Base-by-base conservation (phyloP, 306 rosid genomes). In the Trifolium dubium region DNA sequence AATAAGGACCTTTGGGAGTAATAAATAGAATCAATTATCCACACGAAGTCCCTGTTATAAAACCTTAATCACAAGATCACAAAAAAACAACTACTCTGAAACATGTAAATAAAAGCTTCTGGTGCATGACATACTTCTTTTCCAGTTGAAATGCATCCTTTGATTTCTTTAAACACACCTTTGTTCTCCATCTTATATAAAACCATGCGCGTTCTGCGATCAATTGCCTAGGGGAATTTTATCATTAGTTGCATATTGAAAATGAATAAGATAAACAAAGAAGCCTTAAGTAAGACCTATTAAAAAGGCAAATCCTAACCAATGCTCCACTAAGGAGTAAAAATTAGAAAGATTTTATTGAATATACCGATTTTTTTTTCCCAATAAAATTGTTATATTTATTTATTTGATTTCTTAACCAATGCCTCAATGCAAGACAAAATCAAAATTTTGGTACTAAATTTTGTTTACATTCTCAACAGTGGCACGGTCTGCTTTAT, bases 91-190 rank as follows among this genome's bases (percentile, higher is more conserved):
- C 23, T n/a, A n/a, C n/a, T n/a, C n/a, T 23, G 23, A 23, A 23
- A 23, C 23, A 23, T 23, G 23, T 23, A 23, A 23, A 23, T 23
- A 23, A 23, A 23, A 23, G 23, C 23, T 23, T 23, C 23, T 3
- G 5, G 5, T 32, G 41, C 28, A 32, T 32, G 5, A 32, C 5
- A 32, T 23, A 32, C 97, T 84, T 90, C 98, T 75, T 92, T 92
- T 40, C 97, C 97, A 3, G 98, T 92, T 23, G 98, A 89, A 79
- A 90, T 89, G 81, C 98, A 92, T 64, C 98, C 98, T 80, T 90
- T 87, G 40, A 92, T 89, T 78, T 92, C 91, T 67, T 87, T 65
- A 72, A 92, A 89, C 34, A 86, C 85, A 18, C 98, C 97, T 34
- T 96, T 82, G 60, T 90, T 93, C 65, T 90, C 82, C 98, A 93